Conservation (phyloP, 345 rosid species). For the Iberis pinnata region DNA sequence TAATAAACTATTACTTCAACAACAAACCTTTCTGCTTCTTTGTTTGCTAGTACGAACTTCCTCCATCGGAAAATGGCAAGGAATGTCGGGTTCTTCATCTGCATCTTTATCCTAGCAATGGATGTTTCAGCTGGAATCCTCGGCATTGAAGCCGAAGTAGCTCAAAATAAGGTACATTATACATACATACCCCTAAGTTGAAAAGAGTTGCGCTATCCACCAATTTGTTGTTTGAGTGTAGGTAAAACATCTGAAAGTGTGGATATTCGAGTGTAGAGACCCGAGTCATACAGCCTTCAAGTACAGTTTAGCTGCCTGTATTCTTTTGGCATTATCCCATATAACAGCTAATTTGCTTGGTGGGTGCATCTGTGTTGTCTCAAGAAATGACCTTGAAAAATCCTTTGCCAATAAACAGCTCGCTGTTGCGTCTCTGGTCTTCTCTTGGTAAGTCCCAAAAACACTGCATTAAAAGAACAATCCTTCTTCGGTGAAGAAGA, state of each 20-base stretch:
- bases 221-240: slow-evolving; percentile 21
- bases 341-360: slow-evolving; percentile 51
- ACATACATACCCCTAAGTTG: background rate
- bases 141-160: slow-evolving; percentile 34
- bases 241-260: slow-evolving; percentile 64
- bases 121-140: slow-evolving; percentile 37
- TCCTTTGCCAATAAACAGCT: slow-evolving; percentile 66
- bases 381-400: slow-evolving; percentile 40
- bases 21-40: slow-evolving; percentile 16
- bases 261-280: slow-evolving; percentile 75
- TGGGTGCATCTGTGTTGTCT: slow-evolving; percentile 62
- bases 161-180: slow-evolving; percentile 36
- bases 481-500: background rate
- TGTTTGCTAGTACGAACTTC: slow-evolving; percentile 11
- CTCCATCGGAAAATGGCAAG: slow-evolving; percentile 21
- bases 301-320: slow-evolving; percentile 65
- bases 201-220: background rate
- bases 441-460: slow-evolving; percentile 53
- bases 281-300: slow-evolving; percentile 69
- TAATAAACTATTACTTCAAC: slow-evolving; percentile 14
- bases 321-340: slow-evolving; percentile 59
- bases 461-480: slow-evolving; percentile 9
- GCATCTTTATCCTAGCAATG: slow-evolving; percentile 33
- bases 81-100: slow-evolving; percentile 27
- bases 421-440: slow-evolving; percentile 67